Evolutionary conservation across 352 stramenopile genomes (phyloP).

Genomic region (Hyaloperonospora arabidopsidis): DNA sequence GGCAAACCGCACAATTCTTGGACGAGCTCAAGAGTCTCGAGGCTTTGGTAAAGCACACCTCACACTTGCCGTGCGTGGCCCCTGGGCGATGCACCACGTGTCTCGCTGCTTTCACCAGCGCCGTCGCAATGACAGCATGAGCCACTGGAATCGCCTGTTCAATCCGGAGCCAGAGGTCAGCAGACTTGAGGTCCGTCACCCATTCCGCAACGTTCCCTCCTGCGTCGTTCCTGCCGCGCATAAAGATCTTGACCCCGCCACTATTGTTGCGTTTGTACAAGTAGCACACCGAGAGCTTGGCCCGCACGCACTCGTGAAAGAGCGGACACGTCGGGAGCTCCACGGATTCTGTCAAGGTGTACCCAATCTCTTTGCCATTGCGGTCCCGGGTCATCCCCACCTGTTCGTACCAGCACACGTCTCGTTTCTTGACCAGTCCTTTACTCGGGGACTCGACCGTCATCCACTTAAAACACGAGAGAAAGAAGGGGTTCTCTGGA

Average conservation of each 20-base stretch:
- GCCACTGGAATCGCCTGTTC: conserved; percentile 43
- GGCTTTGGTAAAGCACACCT: conserved; percentile 54
- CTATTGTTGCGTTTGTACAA: conserved; percentile 69
- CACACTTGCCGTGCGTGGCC: conserved; percentile 40
- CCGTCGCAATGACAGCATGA: conserved; percentile 47
- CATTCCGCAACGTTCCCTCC: conserved; percentile 66
- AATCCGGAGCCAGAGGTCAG: conserved; percentile 62
- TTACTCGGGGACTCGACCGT: conserved; percentile 61
- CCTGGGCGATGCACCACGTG: conserved; percentile 19
- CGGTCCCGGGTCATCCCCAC: conserved; percentile 50
- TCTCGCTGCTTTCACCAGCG: conserved; percentile 47
- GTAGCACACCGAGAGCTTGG: conserved; percentile 67
- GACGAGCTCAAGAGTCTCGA: conserved; percentile 45
- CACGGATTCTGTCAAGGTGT: conserved; percentile 71
- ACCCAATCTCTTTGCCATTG: conserved; percentile 76
- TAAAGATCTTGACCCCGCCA: conserved; percentile 67
- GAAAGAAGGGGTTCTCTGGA: conserved; percentile 49
- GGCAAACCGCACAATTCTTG: conserved; percentile 59
- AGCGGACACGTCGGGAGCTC: conserved; percentile 54
- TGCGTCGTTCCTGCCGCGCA: conserved; percentile 64
- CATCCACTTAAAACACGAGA: conserved; percentile 80
- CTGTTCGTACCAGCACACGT: conserved; percentile 78
- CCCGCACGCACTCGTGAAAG: conserved; percentile 61
- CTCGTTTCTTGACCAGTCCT: conserved; percentile 66
- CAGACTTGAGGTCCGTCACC: conserved; percentile 64